Conservation (phyloP, 352 stramenopile genomes). For the Phytophthora colocasiae region DNA sequence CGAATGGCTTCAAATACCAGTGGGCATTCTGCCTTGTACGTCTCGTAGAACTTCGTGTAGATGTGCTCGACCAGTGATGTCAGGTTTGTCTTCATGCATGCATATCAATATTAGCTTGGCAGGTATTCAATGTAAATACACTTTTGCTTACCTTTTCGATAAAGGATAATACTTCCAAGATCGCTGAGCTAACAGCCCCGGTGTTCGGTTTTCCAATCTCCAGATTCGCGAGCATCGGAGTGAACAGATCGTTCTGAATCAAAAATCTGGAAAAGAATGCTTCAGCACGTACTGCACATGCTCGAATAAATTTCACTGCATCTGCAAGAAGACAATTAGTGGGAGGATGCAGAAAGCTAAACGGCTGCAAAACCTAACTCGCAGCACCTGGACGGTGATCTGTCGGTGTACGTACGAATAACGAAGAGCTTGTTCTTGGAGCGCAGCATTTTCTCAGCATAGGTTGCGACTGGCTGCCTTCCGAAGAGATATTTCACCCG, state of each 20-base stretch:
- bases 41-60: conserved; percentile 82
- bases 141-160: conserved; percentile 66
- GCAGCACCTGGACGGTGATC: conserved; percentile 35
- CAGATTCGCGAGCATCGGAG: conserved; percentile 60
- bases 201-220: conserved; percentile 58
- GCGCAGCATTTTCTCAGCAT: conserved; percentile 75
- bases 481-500: conserved; percentile 90
- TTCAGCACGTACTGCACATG: conserved; percentile 76
- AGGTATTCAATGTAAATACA: neutral
- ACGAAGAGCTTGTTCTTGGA: conserved; percentile 88
- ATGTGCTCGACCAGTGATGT: conserved; percentile 79
- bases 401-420: conserved; percentile 63
- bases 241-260: conserved; percentile 79
- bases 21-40: conserved; percentile 71
- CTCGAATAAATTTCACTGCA: conserved; percentile 79
- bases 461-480: conserved; percentile 75
- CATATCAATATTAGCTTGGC: neutral
- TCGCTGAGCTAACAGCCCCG: conserved; percentile 70
- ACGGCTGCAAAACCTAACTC: conserved; percentile 6
- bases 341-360: neutral
- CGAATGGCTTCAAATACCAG: conserved; percentile 80
- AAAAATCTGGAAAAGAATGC: conserved; percentile 87
- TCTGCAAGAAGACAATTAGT: conserved; percentile 43
- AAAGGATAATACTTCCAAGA: conserved; percentile 78
- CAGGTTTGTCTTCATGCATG: conserved; percentile 59